Evolutionary conservation across 1,284 basidiomycete species (phyloP), one percentile per base, ranked within the genome.

Genomic region (Uromyces viciae-fabae): DNA sequence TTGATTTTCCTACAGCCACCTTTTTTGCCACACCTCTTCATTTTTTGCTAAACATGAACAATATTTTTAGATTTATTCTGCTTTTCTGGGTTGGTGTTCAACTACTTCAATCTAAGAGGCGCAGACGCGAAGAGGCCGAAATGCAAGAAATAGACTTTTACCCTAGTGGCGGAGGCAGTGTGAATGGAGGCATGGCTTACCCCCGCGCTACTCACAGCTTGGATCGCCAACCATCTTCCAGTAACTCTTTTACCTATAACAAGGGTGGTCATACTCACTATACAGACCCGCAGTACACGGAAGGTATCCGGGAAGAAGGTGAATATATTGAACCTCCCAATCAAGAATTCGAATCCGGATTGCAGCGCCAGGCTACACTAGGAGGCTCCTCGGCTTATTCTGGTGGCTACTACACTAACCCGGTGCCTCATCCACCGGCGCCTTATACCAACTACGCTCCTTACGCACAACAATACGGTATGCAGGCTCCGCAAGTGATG

Each of bases 61-160:
- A n/a, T n/a, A n/a, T 19, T 42, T 33, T 9, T 19, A 77, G 58
- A 19, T 77, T 77, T 28, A 66, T 77, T 22, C 33, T 75, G 19
- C 54, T 75, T n/a, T 77, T 77, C 33, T 77, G 75, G 75, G 58
- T 77, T 19, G 75, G 75, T 46, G 75, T 77, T 9, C 75, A 77
- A 38, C 15, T 77, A 4, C 43, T 77, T 22, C 75, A 77, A 38
- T 64, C 38, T n/a, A 77, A 77, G 52, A 58, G 58, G 1, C 75
- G 60, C 15, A 42, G 62, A 43, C 40, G 38, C 3, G 42, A 68
- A 66, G 75, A 77, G 46, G 75, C 75, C 3, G 40, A 66, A 25
- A 68, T 68, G 60, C 75, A 77, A 52, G 75, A 77, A 36, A 77
- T 77, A 38, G 60, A 77, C 31, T 77, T 77, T 25, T 38, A 77